These are phyloP conservation scores for Elymus sibiricus DNA, from an alignment of 176 grass and related monocot species.

Conservation along the genomic window DNA sequence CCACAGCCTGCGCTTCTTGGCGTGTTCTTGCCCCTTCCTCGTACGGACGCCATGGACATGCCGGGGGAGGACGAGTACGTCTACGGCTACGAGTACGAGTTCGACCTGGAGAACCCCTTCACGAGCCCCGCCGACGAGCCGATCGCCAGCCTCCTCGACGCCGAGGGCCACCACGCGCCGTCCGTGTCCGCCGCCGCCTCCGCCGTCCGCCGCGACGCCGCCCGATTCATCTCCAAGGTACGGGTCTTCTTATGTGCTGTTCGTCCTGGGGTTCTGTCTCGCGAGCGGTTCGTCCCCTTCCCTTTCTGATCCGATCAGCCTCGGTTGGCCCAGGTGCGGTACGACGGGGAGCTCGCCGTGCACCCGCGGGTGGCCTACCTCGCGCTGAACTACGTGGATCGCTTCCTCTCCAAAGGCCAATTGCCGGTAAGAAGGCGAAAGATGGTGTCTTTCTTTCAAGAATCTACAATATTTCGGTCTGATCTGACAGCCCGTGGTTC, in stretches of 20 bases:
- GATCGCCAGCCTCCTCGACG: slow-evolving; percentile 43
- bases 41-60: slow-evolving; percentile 31
- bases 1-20: slow-evolving; percentile 17
- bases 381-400: slow-evolving; percentile 94
- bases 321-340: slow-evolving; percentile 48
- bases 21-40: slow-evolving; percentile 22
- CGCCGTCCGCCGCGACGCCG: slow-evolving; percentile 45
- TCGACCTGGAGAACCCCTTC: slow-evolving; percentile 97
- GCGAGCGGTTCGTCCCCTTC: not conserved
- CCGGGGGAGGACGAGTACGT: slow-evolving; percentile 5
- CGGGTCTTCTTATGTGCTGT: not conserved
- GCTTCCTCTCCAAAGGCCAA: slow-evolving; percentile 82
- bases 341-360: slow-evolving; percentile 40
- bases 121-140: slow-evolving; percentile 72
- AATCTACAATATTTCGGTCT: slow-evolving; percentile 23
- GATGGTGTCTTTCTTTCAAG: not conserved
- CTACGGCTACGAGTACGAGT: slow-evolving; percentile 62
- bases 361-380: slow-evolving; percentile 88
- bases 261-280: not conserved
- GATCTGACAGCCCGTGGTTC: slow-evolving; percentile 32
- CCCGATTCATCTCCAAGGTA: slow-evolving; percentile 77
- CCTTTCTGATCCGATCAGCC: slow-evolving; percentile 16
- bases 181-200: slow-evolving; percentile 40
- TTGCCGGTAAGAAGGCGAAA: slow-evolving; percentile 51
- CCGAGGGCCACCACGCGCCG: slow-evolving; percentile 55